phyloP scores from a whole-genome alignment of 352 stramenopile species.

The Phytophthora citrophthora region DNA sequence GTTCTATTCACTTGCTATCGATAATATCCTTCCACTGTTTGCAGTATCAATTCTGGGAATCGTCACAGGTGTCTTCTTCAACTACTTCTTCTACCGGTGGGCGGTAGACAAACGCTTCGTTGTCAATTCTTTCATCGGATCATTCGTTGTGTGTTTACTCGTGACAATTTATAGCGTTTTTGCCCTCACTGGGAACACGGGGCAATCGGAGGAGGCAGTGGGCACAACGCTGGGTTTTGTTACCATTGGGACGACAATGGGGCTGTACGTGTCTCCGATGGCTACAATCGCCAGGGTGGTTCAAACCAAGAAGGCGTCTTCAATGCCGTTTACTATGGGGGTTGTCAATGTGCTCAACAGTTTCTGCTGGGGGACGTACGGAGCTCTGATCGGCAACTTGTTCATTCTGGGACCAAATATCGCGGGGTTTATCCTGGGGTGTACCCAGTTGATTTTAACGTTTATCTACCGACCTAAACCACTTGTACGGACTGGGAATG shows the following conservation, averaged over 20 bases:
- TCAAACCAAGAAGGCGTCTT: constrained; percentile 30
- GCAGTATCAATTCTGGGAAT: constrained; percentile 29
- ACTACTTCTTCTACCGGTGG: constrained; percentile 40
- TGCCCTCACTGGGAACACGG: constrained; percentile 32
- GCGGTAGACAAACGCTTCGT: constrained; percentile 23
- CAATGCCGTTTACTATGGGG: constrained; percentile 33
- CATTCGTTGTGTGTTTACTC: constrained; percentile 22
- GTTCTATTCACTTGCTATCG: constrained; percentile 36
- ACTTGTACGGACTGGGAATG: constrained; percentile 1
- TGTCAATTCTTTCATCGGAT: constrained; percentile 14
- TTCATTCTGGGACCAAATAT: constrained; percentile 49
- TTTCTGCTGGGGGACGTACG: constrained; percentile 20
- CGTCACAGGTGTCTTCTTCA: constrained; percentile 33
- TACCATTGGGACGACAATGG: constrained; percentile 52
- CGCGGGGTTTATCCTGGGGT: constrained; percentile 34
- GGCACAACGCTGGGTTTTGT: constrained; percentile 56
- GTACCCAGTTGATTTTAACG: constrained; percentile 46
- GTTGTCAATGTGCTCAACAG: constrained; percentile 28
- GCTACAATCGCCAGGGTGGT: constrained; percentile 44
- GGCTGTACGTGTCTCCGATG: constrained; percentile 66
- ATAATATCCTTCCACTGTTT: constrained; percentile 40
- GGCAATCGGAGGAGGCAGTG: constrained; percentile 32
- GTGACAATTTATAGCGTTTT: constrained; percentile 49
- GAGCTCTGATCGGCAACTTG: constrained; percentile 15
- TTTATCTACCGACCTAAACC: constrained; percentile 42